Conservation (phyloP, 2,329 filamentous ascomycete species). For the Huntiella savannae region DNA sequence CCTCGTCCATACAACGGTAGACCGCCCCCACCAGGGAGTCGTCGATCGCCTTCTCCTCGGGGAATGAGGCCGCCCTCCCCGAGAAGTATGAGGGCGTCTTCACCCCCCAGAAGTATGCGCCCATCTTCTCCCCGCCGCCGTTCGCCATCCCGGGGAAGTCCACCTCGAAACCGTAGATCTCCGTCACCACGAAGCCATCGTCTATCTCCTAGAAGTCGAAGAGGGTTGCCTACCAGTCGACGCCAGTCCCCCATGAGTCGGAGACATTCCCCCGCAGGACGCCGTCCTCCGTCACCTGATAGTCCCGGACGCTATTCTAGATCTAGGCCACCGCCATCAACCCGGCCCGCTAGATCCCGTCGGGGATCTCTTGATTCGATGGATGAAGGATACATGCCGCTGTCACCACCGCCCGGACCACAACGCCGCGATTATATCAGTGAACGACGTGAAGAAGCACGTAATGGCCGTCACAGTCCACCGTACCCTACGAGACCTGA, state of each 20-base stretch:
- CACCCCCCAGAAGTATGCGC: not conserved
- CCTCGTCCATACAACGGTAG: not conserved
- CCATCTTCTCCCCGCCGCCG: not conserved
- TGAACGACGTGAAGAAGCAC: slow-evolving; percentile 5
- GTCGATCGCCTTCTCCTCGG: not conserved
- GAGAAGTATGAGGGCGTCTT: not conserved
- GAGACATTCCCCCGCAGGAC: not conserved
- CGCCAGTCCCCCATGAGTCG: too few relatives aligned
- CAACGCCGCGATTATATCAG: slow-evolving; percentile 4
- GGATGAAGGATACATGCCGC: slow-evolving; percentile 1
- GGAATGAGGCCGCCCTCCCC: not conserved
- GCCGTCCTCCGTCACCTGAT: not conserved
- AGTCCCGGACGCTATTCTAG: not conserved
- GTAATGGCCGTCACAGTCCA: not conserved
- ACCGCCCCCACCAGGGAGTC: not conserved
- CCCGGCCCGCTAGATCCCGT: slow-evolving; percentile 1
- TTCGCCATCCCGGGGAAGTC: not conserved
- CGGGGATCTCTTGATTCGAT: slow-evolving; percentile 8
- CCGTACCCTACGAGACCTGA: slow-evolving; percentile 1
- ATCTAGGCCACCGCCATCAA: not conserved
- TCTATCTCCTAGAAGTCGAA: not conserved
- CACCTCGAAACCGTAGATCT: not conserved
- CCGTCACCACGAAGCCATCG: not conserved
- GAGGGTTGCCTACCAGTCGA: too few relatives aligned
- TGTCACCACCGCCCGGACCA: not conserved